Conservation (phyloP, 192 early-diverging fungal species). For the Geranomyces michiganensis region DNA sequence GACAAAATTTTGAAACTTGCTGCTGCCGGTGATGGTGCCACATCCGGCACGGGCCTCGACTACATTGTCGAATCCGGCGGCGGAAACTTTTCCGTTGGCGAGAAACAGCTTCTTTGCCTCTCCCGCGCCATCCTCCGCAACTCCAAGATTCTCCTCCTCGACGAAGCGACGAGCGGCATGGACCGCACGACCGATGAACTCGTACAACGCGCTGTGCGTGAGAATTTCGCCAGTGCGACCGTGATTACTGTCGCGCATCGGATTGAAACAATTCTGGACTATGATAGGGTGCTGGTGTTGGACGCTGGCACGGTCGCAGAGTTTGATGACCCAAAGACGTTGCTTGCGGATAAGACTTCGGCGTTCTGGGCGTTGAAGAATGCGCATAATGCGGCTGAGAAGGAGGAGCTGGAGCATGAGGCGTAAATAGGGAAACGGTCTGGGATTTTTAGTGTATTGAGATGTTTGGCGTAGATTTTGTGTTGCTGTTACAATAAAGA, state of each 20-base stretch:
- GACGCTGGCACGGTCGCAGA: constrained; percentile 49
- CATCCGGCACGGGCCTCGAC: too few species aligned
- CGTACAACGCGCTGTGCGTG: not conserved
- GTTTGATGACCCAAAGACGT: constrained; percentile 62
- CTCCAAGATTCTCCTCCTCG: constrained; percentile 38
- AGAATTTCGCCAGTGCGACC: not conserved
- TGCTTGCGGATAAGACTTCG: too few species aligned
- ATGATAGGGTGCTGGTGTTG: constrained; percentile 56
- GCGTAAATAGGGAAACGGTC: too few species aligned
- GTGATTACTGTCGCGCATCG: constrained; percentile 30
- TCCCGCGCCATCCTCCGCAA: constrained; percentile 35
- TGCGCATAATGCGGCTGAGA: too few species aligned
- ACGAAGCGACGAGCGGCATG: constrained; percentile 58
- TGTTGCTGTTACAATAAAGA: too few species aligned
- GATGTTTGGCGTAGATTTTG: too few species aligned
- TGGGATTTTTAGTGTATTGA: too few species aligned
- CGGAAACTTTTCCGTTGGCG: constrained; percentile 76
- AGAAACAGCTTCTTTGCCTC: constrained; percentile 65
- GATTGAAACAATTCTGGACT: constrained; percentile 43
- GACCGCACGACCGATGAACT: constrained; percentile 68
- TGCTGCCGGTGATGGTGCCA: too few species aligned
- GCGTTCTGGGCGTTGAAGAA: too few species aligned
- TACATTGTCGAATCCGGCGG: too few species aligned
- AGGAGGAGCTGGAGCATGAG: too few species aligned
- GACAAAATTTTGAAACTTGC: too few species aligned